A percentile compares a stretch with the other conserved stretches of the same genome.
phyloP scores from a whole-genome alignment of 176 grass and related monocot species.

The Miscanthus lutarioriparius region DNA sequence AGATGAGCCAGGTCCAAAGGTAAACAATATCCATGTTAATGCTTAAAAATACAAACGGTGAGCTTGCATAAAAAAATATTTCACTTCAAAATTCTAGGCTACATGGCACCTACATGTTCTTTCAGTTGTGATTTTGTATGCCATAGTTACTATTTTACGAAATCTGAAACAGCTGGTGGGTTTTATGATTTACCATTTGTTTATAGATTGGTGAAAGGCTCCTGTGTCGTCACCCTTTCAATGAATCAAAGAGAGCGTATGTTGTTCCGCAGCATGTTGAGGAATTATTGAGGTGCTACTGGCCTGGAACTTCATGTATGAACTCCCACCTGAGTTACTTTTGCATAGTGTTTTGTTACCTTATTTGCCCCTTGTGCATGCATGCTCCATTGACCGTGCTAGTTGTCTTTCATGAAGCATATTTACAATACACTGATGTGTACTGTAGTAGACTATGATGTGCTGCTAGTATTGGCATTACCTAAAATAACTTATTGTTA shows the following conservation, averaged over 20 bases:
- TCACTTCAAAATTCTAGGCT: slow-evolving; percentile 22
- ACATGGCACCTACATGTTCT: not conserved
- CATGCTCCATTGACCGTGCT: not conserved
- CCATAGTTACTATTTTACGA: not conserved
- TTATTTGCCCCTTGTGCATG: not conserved
- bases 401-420: not conserved
- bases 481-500: not conserved
- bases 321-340: not conserved
- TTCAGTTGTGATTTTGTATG: not conserved
- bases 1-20: slow-evolving; percentile 82
- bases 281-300: slow-evolving; percentile 88
- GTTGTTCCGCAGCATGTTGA: slow-evolving; percentile 89
- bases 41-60: not conserved
- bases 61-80: slow-evolving; percentile 2
- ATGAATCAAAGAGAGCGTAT: slow-evolving; percentile 89
- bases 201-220: slow-evolving; percentile 86
- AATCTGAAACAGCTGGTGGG: slow-evolving; percentile 6
- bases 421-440: not conserved
- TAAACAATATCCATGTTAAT: slow-evolving; percentile 31
- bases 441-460: not conserved
- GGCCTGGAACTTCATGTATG: slow-evolving; percentile 83
- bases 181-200: slow-evolving; percentile 19
- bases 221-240: slow-evolving; percentile 94
- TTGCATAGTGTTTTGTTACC: not conserved
- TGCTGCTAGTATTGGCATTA: not conserved